Evolutionary conservation across 352 stramenopile genomes (phyloP), one percentile per base, ranked within the genome.

Genomic region (Phytophthora fragariaefolia): DNA sequence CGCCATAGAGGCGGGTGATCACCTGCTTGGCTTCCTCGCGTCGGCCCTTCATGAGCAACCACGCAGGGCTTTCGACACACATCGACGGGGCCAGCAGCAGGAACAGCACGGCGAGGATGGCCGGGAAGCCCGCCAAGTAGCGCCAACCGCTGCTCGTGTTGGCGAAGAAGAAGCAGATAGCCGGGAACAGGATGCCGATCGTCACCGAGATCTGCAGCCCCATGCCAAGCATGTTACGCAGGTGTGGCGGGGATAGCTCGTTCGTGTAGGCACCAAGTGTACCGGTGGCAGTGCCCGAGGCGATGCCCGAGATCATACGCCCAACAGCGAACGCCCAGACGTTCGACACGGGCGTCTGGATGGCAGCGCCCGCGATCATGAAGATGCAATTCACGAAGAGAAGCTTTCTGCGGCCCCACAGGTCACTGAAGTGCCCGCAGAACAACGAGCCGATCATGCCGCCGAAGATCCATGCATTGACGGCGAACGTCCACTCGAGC

Each of bases 381-480:
- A 83, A 69, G 32, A 62, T 56, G 54, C 65, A 68, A 24, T 73
- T 73, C 45, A 55, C 43, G 27, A 61, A 65, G 51, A 79, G 38
- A 18, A 54, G 42, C 43, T 63, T 54, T 43, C 36, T 63, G 43
- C 55, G 55, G 28, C 55, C 51, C 50, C 28, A 68, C 43, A 62
- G 27, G 27, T 68, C 51, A 23, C 51, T 62, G 51, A 68, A 67
- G 60, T 57, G 38, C 5, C 74, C 72, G 59, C 72, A 79, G 22
- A 28, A 50, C 9, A 90, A 67, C 34, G 60, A 63, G 20, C 82
- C 82, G 63, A 87, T 51, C 70, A 85, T 83, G 32, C 68, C 82
- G 18, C 78, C 79, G 55, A 85, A 58, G 56, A 89, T 76, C 79
- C 79, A 89, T n/a, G 67, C 67, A 54, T 87, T 85, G 13, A 86